Base-by-base conservation (phyloP, 2,329 filamentous ascomycete species). In the Fusarium nematophilum region DNA sequence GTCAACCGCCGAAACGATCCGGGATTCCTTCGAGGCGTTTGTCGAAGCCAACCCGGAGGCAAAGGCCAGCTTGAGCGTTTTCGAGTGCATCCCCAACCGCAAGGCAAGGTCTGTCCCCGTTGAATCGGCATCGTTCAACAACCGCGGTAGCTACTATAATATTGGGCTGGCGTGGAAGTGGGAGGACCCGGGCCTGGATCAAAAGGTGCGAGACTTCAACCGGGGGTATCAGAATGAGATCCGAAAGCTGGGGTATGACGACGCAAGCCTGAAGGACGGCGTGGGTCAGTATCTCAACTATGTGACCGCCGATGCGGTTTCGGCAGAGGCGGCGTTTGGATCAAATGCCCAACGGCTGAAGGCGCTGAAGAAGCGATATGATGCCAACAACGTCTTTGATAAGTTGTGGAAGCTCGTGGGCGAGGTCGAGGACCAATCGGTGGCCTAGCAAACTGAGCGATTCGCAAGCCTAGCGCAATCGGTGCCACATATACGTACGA, bases 71-170 rank as follows among this genome's bases (percentile, higher is more conserved):
- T 21, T 59, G 14, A 44, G 59, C 14, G 18, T 69, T 38, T 34
- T 69, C 23, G 66, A 68, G 25, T 58, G 66, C 47, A 59, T 56
- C 14, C 64, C 66, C 3, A 43, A 59, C 18, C 23, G 45, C 14
- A 57, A 55, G 15, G 61, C 48, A n/a, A 33, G 30, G 18, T 21
- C 51, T 9, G 42, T 68, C 15, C 57, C 66, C 9, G 48, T 53
- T 9, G 50, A 66, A 14, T 45, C 63, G 15, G 67, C 66, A 9
- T 31, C 66, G 9, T 68, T 68, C 43, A 68, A 68, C 54, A 65
- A 54, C 18, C 56, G 66, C 39, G 66, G 66, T 9, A 62, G 57
- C 42, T 68, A 68, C 40, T 68, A 64, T 37, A 58, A 67, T 23
- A 45, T 67, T 3, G 66, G 61, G 8, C 36, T 65, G 7, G 14